Conservation (phyloP, 2,329 filamentous ascomycete genomes). For the Westerdykella ornata region DNA sequence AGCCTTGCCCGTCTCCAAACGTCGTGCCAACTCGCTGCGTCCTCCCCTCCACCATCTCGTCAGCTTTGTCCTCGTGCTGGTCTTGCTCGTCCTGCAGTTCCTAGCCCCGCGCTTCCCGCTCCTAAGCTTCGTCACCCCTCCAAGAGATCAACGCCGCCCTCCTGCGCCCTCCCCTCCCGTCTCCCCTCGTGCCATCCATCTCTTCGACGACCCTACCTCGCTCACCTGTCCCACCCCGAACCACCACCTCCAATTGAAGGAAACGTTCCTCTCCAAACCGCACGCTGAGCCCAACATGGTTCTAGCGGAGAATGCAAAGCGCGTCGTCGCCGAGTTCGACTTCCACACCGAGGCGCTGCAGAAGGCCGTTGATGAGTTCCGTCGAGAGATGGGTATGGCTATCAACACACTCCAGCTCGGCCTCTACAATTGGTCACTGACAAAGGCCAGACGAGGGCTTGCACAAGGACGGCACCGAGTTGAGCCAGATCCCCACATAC, state of each 20-base stretch:
- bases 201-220: conserved; percentile 13
- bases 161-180: conserved; percentile 4
- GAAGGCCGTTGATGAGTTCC: conserved; percentile 74
- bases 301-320: conserved; percentile 64
- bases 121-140: conserved; percentile 18
- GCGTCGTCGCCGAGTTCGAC: conserved; percentile 78
- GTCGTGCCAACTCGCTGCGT: conserved; percentile 6
- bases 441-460: conserved; percentile 65
- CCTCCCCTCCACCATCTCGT: conserved; percentile 19
- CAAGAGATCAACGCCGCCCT: conserved; percentile 8
- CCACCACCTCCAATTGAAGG: conserved; percentile 22
- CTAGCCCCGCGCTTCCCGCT: conserved; percentile 33
- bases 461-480: conserved; percentile 64
- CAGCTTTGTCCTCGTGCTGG: conserved; percentile 27
- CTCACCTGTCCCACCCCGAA: conserved; percentile 25
- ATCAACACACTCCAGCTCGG: neutral
- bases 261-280: conserved; percentile 31
- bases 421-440: conserved; percentile 10
- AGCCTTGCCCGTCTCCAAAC: conserved; percentile 5
- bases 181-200: neutral
- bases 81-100: conserved; percentile 32
- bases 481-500: conserved; percentile 96
- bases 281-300: conserved; percentile 38
- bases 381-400: conserved; percentile 66
- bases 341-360: conserved; percentile 73